These are phyloP conservation scores for Trichosporon faecale DNA, from an alignment of 1,284 basidiomycete genomes.

Conservation along the genomic window DNA sequence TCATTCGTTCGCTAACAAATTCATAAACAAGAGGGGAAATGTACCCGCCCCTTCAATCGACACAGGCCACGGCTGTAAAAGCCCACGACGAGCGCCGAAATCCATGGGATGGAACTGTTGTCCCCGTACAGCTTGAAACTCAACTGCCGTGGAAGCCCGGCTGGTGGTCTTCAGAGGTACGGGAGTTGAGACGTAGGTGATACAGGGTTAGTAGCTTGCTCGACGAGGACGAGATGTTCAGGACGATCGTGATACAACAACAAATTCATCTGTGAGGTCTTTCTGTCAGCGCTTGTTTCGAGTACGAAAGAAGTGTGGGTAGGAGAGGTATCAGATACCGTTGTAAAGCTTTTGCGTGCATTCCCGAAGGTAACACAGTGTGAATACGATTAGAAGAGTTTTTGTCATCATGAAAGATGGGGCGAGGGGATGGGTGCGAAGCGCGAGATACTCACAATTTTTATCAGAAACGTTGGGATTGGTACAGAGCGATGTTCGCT, in stretches of 20 bases:
- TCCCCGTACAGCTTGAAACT: constrained; percentile 39
- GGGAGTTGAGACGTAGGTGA: constrained; percentile 22
- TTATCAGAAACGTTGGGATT: constrained; percentile 12
- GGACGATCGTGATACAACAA: constrained; percentile 17
- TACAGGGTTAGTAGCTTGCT: not conserved
- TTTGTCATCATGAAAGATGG: constrained; percentile 42
- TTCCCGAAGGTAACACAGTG: constrained; percentile 49
- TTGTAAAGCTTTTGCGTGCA: constrained; percentile 46
- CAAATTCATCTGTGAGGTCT: constrained; percentile 14
- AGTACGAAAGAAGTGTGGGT: not conserved
- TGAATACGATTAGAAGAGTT: constrained; percentile 53
- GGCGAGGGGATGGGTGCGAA: constrained; percentile 11
- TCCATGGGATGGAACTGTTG: constrained; percentile 40
- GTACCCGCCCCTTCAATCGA: constrained; percentile 42
- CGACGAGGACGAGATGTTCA: too few relatives aligned
- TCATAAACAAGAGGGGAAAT: constrained; percentile 11
- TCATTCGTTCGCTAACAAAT: not conserved
- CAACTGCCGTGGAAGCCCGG: constrained; percentile 31
- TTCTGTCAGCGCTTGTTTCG: constrained; percentile 16
- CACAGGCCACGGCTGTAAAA: constrained; percentile 28
- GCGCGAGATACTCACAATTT: not conserved
- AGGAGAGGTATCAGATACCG: constrained; percentile 48
- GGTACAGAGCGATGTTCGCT: constrained; percentile 9
- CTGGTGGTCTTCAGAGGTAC: constrained; percentile 43
- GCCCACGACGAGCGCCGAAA: constrained; percentile 39